phyloP scores from a whole-genome alignment of 2,329 filamentous ascomycete species.

The Ophiocordyceps camponoti-leonardi region DNA sequence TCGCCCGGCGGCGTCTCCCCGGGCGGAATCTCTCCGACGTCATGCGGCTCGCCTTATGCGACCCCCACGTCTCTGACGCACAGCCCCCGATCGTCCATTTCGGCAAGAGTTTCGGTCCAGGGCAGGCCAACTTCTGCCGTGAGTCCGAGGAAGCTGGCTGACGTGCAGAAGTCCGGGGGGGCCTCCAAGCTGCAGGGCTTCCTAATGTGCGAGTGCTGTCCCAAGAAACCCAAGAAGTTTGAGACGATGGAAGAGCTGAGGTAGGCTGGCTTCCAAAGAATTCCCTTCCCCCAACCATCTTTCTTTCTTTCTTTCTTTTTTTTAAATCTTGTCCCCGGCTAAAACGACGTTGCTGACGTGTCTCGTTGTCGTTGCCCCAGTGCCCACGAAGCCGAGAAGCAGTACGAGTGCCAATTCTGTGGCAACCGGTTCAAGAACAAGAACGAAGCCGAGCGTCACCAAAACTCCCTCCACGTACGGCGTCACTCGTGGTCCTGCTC shows the following conservation, averaged over 20 bases:
- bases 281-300: no score
- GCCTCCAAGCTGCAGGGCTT: slow-evolving; percentile 34
- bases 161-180: slow-evolving; percentile 27
- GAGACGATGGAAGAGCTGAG: slow-evolving; percentile 67
- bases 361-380: no score
- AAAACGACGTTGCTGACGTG: no score
- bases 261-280: slow-evolving; percentile 49
- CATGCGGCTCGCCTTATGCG: slow-evolving; percentile 30
- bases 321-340: no score
- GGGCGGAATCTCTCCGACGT: slow-evolving; percentile 31
- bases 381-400: slow-evolving; percentile 82
- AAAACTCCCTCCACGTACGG: slow-evolving; percentile 84
- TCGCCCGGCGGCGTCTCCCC: slow-evolving; percentile 28
- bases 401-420: slow-evolving; percentile 86
- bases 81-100: slow-evolving; percentile 31
- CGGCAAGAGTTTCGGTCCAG: slow-evolving; percentile 20
- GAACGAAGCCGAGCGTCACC: slow-evolving; percentile 91
- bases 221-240: slow-evolving; percentile 94
- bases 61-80: slow-evolving; percentile 29
- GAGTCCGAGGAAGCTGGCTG: slow-evolving; percentile 33
- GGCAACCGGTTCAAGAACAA: slow-evolving; percentile 98
- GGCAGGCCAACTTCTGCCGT: slow-evolving; percentile 28
- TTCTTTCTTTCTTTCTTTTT: no score
- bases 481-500: slow-evolving; percentile 96
- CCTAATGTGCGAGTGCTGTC: slow-evolving; percentile 79